A percentile compares a stretch with the other conserved stretches of the same genome.
phyloP scores from a whole-genome alignment of 2,329 filamentous ascomycete genomes.

The Aspergillus hortae region DNA sequence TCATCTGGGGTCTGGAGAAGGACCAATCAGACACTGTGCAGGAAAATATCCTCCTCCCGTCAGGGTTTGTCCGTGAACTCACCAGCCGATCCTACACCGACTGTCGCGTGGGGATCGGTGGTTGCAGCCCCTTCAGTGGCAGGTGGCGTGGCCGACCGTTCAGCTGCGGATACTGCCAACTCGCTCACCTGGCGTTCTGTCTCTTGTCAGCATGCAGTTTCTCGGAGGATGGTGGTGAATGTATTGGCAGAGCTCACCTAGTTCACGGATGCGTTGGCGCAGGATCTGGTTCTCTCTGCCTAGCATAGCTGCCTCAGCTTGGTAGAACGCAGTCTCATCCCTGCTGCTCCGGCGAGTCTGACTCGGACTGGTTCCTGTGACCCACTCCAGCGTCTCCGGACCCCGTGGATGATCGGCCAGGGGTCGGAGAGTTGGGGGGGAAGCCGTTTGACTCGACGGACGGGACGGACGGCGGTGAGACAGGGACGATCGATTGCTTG shows the following conservation, averaged over 20 bases:
- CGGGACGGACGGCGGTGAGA: conserved; percentile 34
- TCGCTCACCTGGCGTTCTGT: conserved; percentile 32
- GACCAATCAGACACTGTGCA: no score
- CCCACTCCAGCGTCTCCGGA: conserved; percentile 23
- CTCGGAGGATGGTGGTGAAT: neutral
- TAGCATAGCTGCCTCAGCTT: conserved; percentile 46
- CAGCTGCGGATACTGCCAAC: conserved; percentile 16
- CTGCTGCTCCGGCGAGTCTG: conserved; percentile 37
- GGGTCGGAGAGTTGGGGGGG: conserved; percentile 34
- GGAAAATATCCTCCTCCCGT: neutral
- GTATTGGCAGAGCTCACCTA: conserved; percentile 32
- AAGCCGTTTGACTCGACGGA: conserved; percentile 33
- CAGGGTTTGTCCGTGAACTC: conserved; percentile 21
- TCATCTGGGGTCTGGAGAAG: no score
- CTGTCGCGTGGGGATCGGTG: conserved; percentile 9
- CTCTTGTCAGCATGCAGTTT: neutral
- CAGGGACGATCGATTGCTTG: conserved; percentile 16
- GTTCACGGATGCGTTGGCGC: conserved; percentile 44
- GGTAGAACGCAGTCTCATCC: conserved; percentile 46
- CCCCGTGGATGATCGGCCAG: conserved; percentile 21
- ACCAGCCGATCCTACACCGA: conserved; percentile 12
- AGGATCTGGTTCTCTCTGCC: conserved; percentile 49
- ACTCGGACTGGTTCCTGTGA: conserved; percentile 24
- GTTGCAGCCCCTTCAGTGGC: conserved; percentile 7
- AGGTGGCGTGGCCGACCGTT: conserved; percentile 7